These are phyloP conservation scores for Penicillium sp. DNA, from an alignment of 2,329 filamentous ascomycete species.

Conservation along the genomic window DNA sequence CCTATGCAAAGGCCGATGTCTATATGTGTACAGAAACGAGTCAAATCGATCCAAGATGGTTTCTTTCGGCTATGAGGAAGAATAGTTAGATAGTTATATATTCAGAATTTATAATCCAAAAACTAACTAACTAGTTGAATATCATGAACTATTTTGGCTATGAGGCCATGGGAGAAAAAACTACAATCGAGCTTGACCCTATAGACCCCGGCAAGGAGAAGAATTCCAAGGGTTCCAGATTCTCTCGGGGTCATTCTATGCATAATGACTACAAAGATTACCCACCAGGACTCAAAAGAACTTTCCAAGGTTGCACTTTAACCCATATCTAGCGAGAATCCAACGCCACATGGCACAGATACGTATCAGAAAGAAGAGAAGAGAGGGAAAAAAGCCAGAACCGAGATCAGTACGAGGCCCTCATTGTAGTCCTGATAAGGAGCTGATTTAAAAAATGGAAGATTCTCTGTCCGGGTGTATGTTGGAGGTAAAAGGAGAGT, in stretches of 20 bases:
- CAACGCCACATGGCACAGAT: slow-evolving; percentile 20
- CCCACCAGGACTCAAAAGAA: not conserved
- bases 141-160: too few relatives aligned
- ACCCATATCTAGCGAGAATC: slow-evolving; percentile 22
- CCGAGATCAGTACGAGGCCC: slow-evolving; percentile 21
- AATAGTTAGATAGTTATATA: too few relatives aligned
- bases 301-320: slow-evolving; percentile 8
- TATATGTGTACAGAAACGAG: too few relatives aligned
- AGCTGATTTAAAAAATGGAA: slow-evolving; percentile 24
- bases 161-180: too few relatives aligned
- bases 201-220: not conserved
- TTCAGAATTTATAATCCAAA: too few relatives aligned
- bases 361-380: slow-evolving; percentile 11
- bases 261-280: not conserved
- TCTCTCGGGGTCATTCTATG: not conserved
- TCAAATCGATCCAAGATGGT: too few relatives aligned
- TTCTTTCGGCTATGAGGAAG: too few relatives aligned
- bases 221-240: too few relatives aligned
- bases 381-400: slow-evolving; percentile 16
- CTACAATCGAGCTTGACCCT: too few relatives aligned
- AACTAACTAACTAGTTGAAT: too few relatives aligned
- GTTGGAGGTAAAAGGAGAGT: slow-evolving; percentile 21
- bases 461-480: slow-evolving; percentile 24
- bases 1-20: too few relatives aligned
- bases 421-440: slow-evolving; percentile 27